Evolutionary conservation across 768 basidiomycete species (phyloP).

Genomic region (Boletus huronensis): DNA sequence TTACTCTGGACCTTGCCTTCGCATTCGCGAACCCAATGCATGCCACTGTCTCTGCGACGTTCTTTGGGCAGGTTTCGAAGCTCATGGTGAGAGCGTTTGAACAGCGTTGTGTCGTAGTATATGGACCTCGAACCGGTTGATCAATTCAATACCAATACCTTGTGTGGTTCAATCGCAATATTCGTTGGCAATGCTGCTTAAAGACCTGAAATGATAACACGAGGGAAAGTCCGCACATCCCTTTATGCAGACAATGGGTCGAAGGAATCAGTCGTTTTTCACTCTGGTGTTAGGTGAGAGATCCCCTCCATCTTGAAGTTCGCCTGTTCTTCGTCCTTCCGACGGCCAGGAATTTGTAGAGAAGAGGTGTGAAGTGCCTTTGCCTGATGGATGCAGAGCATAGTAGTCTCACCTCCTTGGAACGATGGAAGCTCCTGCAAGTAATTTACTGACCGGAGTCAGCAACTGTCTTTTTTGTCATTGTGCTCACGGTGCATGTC

Average conservation of each 20-base stretch:
- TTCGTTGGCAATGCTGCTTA: not conserved
- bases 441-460: not conserved
- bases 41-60: conserved; percentile 74
- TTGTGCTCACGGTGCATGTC: not conserved
- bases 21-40: conserved; percentile 86
- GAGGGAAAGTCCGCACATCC: not conserved
- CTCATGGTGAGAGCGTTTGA: conserved; percentile 95
- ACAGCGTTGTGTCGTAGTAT: conserved; percentile 70
- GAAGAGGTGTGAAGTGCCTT: not conserved
- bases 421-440: not conserved
- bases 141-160: not conserved
- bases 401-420: not conserved
- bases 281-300: not conserved
- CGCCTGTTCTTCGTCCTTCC: not conserved
- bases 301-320: not conserved
- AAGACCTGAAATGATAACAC: not conserved
- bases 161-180: not conserved
- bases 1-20: conserved; percentile 82
- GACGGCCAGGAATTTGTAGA: not conserved
- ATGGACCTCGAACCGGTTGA: conserved; percentile 45
- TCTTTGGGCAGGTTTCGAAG: conserved; percentile 83
- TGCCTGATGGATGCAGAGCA: not conserved
- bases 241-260: not conserved
- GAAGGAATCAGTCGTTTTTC: not conserved
- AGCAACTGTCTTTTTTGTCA: not conserved